Conservation (phyloP, 768 basidiomycete genomes). For the Boletus tylopilopsis region DNA sequence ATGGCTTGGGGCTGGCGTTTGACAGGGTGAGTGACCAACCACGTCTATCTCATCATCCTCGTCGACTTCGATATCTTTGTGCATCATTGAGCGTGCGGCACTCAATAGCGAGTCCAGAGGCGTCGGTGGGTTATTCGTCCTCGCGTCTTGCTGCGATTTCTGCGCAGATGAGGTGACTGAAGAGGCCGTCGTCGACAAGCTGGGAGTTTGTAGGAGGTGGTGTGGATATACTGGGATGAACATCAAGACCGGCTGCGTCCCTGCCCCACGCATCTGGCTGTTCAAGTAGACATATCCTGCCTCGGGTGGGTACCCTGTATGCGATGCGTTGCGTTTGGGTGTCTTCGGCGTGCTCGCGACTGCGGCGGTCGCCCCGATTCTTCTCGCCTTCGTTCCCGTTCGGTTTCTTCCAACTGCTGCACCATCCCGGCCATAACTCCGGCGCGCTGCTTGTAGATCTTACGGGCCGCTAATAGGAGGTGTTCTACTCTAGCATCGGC, state of each 20-base stretch:
- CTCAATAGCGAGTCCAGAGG: conserved; percentile 58
- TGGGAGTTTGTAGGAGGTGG: conserved; percentile 29
- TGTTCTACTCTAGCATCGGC: conserved; percentile 72
- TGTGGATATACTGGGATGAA: conserved; percentile 28
- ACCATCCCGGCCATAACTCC: conserved; percentile 51
- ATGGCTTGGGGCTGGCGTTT: conserved; percentile 28
- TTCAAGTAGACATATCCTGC: conserved; percentile 30
- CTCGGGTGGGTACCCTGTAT: conserved; percentile 17
- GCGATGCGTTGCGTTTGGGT: conserved; percentile 30
- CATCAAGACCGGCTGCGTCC: conserved; percentile 31
- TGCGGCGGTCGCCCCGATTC: conserved; percentile 20
- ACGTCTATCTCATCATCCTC: conserved; percentile 30
- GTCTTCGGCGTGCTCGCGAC: conserved; percentile 25
- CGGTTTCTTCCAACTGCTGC: conserved; percentile 32
- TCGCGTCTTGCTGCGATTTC: conserved; percentile 14
- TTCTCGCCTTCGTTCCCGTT: conserved; percentile 26
- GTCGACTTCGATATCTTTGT: conserved; percentile 31
- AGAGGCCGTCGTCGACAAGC: conserved; percentile 29
- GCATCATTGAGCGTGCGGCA: conserved; percentile 58
- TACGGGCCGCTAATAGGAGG: conserved; percentile 67
- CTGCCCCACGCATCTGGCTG: conserved; percentile 22
- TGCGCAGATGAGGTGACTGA: conserved; percentile 23
- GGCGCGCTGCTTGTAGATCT: conserved; percentile 59
- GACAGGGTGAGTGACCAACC: conserved; percentile 17
- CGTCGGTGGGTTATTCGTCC: conserved; percentile 34